These are phyloP conservation scores for Crithidia expoeki DNA, from an alignment of 208 protist genomes.

Conservation along the genomic window DNA sequence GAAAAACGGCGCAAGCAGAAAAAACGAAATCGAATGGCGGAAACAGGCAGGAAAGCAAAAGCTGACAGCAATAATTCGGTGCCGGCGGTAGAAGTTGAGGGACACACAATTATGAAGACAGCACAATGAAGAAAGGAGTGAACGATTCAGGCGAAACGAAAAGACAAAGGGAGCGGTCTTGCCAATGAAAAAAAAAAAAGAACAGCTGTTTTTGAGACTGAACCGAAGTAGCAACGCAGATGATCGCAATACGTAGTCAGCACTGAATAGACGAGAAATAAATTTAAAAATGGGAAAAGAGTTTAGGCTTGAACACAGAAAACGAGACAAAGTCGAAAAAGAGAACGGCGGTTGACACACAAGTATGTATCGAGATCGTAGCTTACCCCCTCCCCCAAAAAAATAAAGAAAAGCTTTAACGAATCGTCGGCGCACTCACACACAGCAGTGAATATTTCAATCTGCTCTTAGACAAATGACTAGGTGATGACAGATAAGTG, in stretches of 20 bases:
- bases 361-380: too few species aligned
- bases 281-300: neutral
- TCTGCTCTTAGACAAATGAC: neutral
- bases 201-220: neutral
- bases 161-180: neutral
- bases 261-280: neutral
- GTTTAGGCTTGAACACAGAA: neutral
- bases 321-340: neutral
- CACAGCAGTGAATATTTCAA: neutral
- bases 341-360: neutral
- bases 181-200: slow-evolving; percentile 13
- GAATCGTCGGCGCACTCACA: too few species aligned
- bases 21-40: too few species aligned
- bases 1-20: neutral
- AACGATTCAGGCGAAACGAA: neutral
- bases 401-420: neutral
- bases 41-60: too few species aligned
- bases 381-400: neutral
- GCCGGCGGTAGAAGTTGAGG: too few species aligned
- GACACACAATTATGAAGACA: too few species aligned
- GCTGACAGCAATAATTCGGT: neutral
- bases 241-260: neutral
- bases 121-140: neutral
- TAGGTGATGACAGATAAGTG: neutral
- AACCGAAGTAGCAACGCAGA: neutral